These are phyloP conservation scores for Didymella exigua DNA, from an alignment of 2,329 filamentous ascomycete genomes.

Conservation along the genomic window DNA sequence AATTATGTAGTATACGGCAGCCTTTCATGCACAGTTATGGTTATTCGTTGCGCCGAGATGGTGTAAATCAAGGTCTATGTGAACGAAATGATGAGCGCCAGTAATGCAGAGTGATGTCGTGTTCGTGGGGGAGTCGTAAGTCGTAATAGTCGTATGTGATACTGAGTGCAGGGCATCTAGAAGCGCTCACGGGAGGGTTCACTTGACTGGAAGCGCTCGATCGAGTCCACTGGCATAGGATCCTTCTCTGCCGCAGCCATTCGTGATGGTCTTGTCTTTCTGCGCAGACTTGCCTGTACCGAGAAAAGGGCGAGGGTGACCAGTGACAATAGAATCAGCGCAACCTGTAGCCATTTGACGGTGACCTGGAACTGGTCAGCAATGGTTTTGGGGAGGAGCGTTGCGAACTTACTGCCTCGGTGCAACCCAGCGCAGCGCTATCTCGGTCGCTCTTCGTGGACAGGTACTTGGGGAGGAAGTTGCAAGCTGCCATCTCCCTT, in stretches of 20 bases:
- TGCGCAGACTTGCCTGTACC: constrained; percentile 30
- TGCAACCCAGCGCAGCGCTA: constrained; percentile 30
- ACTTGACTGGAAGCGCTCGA: constrained; percentile 2
- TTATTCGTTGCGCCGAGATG: not conserved
- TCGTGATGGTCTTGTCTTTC: constrained; percentile 22
- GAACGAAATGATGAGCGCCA: not conserved
- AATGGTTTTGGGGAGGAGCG: not conserved
- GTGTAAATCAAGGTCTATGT: not conserved
- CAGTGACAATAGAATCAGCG: constrained; percentile 27
- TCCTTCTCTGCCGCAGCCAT: constrained; percentile 6
- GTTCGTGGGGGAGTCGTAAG: not conserved
- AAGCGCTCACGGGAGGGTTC: constrained; percentile 1
- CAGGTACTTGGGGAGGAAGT: constrained; percentile 26
- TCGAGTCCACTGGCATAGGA: constrained; percentile 9
- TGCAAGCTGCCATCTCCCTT: constrained; percentile 36
- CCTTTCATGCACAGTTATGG: not conserved
- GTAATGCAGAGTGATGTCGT: constrained; percentile 2
- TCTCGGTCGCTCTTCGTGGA: constrained; percentile 15
- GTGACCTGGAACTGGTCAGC: constrained; percentile 21
- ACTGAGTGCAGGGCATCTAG: not conserved
- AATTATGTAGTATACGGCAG: not conserved
- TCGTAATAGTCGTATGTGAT: constrained; percentile 5
- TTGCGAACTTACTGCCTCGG: constrained; percentile 31
- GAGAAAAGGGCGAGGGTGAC: constrained; percentile 31
- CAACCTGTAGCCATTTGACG: constrained; percentile 40